Evolutionary conservation across 768 basidiomycete species (phyloP).

Genomic region (Galerina marginata): DNA sequence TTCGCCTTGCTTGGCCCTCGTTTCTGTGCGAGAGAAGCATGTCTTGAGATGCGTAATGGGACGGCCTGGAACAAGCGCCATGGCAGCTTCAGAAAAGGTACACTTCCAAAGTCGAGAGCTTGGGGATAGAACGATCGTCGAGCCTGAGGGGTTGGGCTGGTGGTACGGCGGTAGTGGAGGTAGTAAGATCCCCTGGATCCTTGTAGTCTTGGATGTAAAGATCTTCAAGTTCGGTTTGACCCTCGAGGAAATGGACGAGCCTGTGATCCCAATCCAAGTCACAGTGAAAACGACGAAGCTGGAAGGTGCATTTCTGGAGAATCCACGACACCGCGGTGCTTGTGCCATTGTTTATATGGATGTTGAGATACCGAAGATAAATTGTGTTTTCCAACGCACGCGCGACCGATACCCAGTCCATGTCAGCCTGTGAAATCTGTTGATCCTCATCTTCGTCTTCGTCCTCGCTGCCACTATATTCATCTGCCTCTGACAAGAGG

Average conservation of each 20-base stretch:
- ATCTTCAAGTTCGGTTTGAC: conserved; percentile 52
- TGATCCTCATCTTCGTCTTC: conserved; percentile 28
- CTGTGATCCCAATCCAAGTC: conserved; percentile 68
- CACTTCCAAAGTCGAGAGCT: conserved; percentile 65
- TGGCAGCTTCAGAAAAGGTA: conserved; percentile 69
- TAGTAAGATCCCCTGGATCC: conserved; percentile 26
- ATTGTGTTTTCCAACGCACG: conserved; percentile 51
- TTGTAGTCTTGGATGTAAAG: conserved; percentile 55
- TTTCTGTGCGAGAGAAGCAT: conserved; percentile 62
- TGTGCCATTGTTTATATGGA: conserved; percentile 47
- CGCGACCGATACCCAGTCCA: conserved; percentile 58
- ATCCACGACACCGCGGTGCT: conserved; percentile 46
- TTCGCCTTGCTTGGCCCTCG: conserved; percentile 57
- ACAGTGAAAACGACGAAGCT: conserved; percentile 64
- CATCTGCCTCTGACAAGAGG: conserved; percentile 39
- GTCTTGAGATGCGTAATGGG: conserved; percentile 70
- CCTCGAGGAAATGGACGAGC: conserved; percentile 57
- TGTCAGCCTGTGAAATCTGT: conserved; percentile 31
- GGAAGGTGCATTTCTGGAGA: conserved; percentile 50
- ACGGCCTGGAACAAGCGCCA: conserved; percentile 57
- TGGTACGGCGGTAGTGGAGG: conserved; percentile 27
- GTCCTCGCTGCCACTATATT: conserved; percentile 33
- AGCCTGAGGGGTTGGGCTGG: conserved; percentile 26
- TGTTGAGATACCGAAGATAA: conserved; percentile 55
- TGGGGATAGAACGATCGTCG: conserved; percentile 45